These are phyloP conservation scores for Eimeria sp. DNA, from an alignment of 169 alveolate genomes.

Conservation along the genomic window DNA sequence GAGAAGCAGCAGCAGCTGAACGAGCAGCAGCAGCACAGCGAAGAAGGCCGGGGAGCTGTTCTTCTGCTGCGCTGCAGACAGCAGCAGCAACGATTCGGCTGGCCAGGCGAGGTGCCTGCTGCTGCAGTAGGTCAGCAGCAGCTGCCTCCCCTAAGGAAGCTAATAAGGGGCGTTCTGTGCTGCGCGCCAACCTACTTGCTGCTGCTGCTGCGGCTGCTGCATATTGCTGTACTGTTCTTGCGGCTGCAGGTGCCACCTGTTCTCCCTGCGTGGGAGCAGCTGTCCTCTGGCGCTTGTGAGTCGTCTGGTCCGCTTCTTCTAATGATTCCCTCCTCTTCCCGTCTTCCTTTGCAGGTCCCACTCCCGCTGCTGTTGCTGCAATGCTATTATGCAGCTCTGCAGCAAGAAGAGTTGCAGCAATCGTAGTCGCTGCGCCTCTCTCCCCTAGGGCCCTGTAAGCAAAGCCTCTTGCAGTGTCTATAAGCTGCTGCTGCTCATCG, in stretches of 20 bases:
- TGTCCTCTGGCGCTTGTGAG: conserved; percentile 12
- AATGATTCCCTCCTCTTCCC: neutral
- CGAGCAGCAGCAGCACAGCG: conserved; percentile 64
- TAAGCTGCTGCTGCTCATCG: conserved; percentile 45
- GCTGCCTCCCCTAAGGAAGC: conserved; percentile 57
- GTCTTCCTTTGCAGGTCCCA: neutral
- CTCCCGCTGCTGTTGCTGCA: conserved; percentile 42
- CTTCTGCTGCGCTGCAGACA: conserved; percentile 44
- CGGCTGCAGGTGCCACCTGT: neutral
- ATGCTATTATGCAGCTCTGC: conserved; percentile 2
- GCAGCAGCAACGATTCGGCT: conserved; percentile 70
- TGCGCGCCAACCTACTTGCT: neutral
- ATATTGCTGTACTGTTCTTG: neutral
- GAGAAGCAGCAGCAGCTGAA: conserved; percentile 51
- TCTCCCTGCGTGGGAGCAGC: conserved; percentile 22
- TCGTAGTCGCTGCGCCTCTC: conserved; percentile 29
- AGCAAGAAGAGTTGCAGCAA: conserved; percentile 71
- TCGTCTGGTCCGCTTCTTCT: neutral
- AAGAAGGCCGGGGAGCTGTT: conserved; percentile 31
- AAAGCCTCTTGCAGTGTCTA: conserved; percentile 56
- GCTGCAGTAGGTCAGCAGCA: conserved; percentile 50
- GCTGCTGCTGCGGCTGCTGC: conserved; percentile 67
- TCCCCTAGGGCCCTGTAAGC: conserved; percentile 25
- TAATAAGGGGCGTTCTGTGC: conserved; percentile 18
- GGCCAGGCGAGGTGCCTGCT: conserved; percentile 67